Base-by-base conservation (phyloP, 2,329 filamentous ascomycete genomes). In the Magnaporthales sp. region DNA sequence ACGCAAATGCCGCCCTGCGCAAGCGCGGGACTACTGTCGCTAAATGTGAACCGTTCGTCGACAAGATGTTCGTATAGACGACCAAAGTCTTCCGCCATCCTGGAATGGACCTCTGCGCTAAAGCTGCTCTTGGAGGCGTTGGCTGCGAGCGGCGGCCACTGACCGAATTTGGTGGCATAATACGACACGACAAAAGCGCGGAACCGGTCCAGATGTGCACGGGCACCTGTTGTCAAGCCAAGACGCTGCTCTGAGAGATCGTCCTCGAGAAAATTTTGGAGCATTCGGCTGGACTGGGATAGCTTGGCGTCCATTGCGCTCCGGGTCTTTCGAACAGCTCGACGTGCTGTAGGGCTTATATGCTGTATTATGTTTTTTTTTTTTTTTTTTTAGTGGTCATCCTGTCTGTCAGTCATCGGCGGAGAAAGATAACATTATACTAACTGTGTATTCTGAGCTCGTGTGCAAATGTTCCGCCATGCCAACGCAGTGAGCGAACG, bases 401-500 rank as follows among this genome's bases (percentile, higher is more conserved):
- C 1, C 6, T n/a, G n/a, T 2, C n/a, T 9, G 10, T 4, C 46
- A 31, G 56, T 4, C 11, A 1, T 2, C 58, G 26, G 64, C 19
- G 10, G 15, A 7, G 2, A 29, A 32, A 51, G 22, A 27, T 6
- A 3, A 30, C 29, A 10, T 38, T 38, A 24, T 6, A 77, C 84
- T 71, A 78, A 89, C 88, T 74, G 83, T 78, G 68, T 87, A 91
- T 69, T 91, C 90, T 1, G 82, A 74, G 70, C 83, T 85, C 6
- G 77, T 72, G 56, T 81, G 78, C 5, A 93, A 69, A 29, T 80
- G 79, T 24, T 90, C 85, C 68, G 84, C 85, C 91, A 94, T 93
- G 60, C 91, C 91, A 46, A 90, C 89, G 73, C 91, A 92, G 72
- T 95, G 91, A 15, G 85, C 83, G 75, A 93, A 92, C 0, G 91